Percentiles rank a stretch among this genome's conserved stretches.
Conservation (phyloP, 805 yeast species). For the Yueomyces sinensis region DNA sequence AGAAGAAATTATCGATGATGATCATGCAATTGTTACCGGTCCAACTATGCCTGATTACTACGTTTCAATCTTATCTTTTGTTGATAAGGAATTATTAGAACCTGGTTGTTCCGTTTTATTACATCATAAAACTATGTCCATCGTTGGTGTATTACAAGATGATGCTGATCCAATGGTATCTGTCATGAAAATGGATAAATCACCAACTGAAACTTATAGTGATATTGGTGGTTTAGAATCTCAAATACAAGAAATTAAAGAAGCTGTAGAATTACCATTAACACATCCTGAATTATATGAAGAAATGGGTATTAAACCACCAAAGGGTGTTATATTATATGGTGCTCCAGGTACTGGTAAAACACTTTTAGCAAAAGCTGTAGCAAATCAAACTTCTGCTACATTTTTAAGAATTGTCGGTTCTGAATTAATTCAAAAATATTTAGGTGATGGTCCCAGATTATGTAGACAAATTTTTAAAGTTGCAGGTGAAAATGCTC, state of each 20-base stretch:
- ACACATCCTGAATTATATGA: conserved; percentile 96
- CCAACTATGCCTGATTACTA: conserved; percentile 96
- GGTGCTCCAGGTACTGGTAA: conserved; percentile 99
- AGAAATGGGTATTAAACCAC: conserved; percentile 98
- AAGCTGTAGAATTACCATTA: conserved; percentile 88
- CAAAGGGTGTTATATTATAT: conserved; percentile 91
- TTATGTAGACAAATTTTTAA: conserved; percentile 88
- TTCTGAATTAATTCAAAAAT: conserved; percentile 91
- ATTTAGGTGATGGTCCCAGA: conserved; percentile 96
- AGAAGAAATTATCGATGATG: conserved; percentile 96
- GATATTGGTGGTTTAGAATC: conserved; percentile 94
- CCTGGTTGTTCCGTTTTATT: conserved; percentile 94
- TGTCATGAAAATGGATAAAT: conserved; percentile 95
- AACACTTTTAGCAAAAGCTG: conserved; percentile 91
- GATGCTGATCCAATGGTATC: conserved; percentile 97
- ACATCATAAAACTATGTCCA: conserved; percentile 90
- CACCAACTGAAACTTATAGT: conserved; percentile 92
- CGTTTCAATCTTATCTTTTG: conserved; percentile 90
- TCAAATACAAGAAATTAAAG: conserved; percentile 96
- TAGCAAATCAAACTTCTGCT: conserved; percentile 95
- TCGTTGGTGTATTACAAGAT: conserved; percentile 97
- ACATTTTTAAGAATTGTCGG: conserved; percentile 95
- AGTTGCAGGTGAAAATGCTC: conserved; percentile 94
- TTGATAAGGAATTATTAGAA: conserved; percentile 88
- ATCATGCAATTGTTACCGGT: conserved; percentile 94